phyloP scores from a whole-genome alignment of 2,329 filamentous ascomycete species.

The Geoglossum cookeanum region DNA sequence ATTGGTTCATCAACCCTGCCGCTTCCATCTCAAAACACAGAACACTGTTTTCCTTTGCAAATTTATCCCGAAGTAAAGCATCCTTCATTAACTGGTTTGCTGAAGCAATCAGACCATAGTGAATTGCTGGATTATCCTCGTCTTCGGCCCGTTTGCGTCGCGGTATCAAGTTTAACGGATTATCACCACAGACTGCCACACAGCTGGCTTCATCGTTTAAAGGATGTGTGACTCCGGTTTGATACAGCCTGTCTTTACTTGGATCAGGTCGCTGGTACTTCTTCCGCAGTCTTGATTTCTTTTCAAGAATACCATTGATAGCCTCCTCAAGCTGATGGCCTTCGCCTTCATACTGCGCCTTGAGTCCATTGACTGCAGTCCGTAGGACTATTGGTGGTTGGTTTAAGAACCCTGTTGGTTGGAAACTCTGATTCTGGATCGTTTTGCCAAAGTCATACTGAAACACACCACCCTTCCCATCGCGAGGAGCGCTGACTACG shows the following conservation, averaged over 20 bases:
- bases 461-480: not conserved
- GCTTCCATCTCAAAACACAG: not conserved
- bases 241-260: not conserved
- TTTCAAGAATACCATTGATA: not conserved
- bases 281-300: not conserved
- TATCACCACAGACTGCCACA: not conserved
- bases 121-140: not conserved
- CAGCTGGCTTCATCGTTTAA: not conserved
- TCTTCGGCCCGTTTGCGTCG: not conserved
- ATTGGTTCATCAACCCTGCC: not conserved
- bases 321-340: not conserved
- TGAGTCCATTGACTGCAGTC: not conserved
- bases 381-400: not conserved
- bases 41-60: not conserved
- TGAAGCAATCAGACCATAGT: not conserved
- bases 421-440: not conserved
- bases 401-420: not conserved
- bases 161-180: not conserved
- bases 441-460: not conserved
- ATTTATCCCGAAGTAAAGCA: not conserved
- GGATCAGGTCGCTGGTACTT: not conserved
- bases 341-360: not conserved
- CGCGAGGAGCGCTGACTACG: not conserved
- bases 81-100: not conserved
- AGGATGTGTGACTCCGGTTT: not conserved